Conservation (phyloP, 371 early-diverging fungal genomes). For the Conidiobolus incongruus region DNA sequence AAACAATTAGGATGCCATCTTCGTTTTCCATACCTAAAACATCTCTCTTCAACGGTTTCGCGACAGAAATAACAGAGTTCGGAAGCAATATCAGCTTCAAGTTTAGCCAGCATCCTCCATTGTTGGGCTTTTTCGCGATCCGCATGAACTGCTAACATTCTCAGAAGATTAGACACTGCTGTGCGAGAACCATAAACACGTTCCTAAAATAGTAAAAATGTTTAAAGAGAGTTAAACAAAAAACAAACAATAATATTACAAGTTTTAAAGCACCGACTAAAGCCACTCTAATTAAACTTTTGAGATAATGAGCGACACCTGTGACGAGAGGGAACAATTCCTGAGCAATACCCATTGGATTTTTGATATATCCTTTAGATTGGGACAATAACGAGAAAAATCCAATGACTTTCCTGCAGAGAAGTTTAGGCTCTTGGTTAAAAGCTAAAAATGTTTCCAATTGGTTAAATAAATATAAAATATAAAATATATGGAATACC, state of each 20-base stretch:
- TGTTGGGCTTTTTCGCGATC: constrained; percentile 17
- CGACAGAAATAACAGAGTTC: constrained; percentile 63
- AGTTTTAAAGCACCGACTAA: constrained; percentile 68
- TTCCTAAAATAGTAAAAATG: constrained; percentile 16
- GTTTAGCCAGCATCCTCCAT: constrained; percentile 8
- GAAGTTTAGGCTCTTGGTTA: constrained; percentile 68
- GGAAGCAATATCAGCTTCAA: constrained; percentile 35
- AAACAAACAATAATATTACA: constrained; percentile 28
- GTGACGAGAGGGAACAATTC: constrained; percentile 80
- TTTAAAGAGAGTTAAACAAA: too few relatives aligned
- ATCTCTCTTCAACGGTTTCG: constrained; percentile 66
- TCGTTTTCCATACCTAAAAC: constrained; percentile 33
- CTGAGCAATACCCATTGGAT: constrained; percentile 55
- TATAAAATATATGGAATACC: constrained; percentile 30
- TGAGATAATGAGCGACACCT: constrained; percentile 77
- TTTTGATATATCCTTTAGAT: constrained; percentile 36
- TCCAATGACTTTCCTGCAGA: constrained; percentile 74
- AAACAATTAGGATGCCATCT: constrained; percentile 75
- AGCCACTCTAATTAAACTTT: constrained; percentile 71
- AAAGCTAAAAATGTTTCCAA: constrained; percentile 28
- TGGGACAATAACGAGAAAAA: constrained; percentile 79
- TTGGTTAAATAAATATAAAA: too few relatives aligned
- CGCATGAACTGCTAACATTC: constrained; percentile 24
- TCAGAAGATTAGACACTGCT: constrained; percentile 24
- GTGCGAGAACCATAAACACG: constrained; percentile 11